Base-by-base conservation (phyloP, 2,329 filamentous ascomycete genomes). In the Pseudogymnoascus sp. region DNA sequence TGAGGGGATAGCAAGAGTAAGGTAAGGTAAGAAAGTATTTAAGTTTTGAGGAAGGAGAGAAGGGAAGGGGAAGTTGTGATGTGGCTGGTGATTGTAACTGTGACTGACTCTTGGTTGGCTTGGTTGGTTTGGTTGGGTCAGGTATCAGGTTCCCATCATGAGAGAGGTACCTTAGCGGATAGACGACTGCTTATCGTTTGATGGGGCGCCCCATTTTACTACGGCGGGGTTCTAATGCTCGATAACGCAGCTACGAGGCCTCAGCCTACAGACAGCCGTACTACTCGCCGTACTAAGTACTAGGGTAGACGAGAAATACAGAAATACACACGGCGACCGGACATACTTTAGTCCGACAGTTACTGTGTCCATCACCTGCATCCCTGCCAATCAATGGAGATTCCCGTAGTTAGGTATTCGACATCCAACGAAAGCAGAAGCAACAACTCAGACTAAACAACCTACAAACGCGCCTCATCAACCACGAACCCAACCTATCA, bases 381-480 rank as follows among this genome's bases (percentile, higher is more conserved):
- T 21, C 43, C 18, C 43, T 21, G 43, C 43, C 43, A 34, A 34
- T 34, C 31, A 34, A 59, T 59, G 25, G 49, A 31, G 49, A 18
- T 59, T 59, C 49, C 49, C 49, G 53, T 34, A 34, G 28, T 59
- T 28, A 31, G 37, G 53, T 34, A 34, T n/a, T 59, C 53, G 56
- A 60, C 56, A 21, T 60, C 56, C 36, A 38, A 38, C 56, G 36
- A 38, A 60, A 36, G 56, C 37, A 16, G 36, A 60, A 38, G 56
- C 56, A 60, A 37, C 56, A 38, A 16, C 56, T 60, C 36, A 25
- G 31, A 60, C 56, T 36, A 60, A 38, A 60, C 43, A 53, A 53
- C 43, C 14, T 53, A 37, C 56, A 60, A 21, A 60, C 56, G 56
- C 56, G 56, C 56, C 56, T 60, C 56, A 60, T 60, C 56, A 36